These are phyloP conservation scores for Dryas integrifolia DNA, from an alignment of 331 rosid species.

Conservation along the genomic window DNA sequence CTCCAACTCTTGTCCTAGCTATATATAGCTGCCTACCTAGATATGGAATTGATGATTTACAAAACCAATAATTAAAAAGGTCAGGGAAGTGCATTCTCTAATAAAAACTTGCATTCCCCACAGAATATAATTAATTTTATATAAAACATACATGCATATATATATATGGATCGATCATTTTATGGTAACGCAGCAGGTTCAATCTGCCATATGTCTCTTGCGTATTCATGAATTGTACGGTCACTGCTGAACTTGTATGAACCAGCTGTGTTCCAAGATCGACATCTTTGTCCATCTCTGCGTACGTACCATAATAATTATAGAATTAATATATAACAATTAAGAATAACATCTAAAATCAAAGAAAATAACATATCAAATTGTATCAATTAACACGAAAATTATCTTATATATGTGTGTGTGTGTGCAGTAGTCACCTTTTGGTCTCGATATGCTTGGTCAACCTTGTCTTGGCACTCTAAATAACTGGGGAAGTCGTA, in stretches of 20 bases:
- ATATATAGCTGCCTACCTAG: too few relatives aligned
- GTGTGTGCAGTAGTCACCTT: conserved; percentile 35
- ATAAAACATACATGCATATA: too few relatives aligned
- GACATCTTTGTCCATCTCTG: conserved; percentile 98
- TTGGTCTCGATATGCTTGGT: conserved; percentile 77
- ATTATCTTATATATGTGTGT: too few relatives aligned
- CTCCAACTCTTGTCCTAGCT: too few relatives aligned
- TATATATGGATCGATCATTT: neutral
- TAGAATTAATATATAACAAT: too few relatives aligned
- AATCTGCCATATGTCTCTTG: conserved; percentile 83
- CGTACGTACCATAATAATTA: neutral
- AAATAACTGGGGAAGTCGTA: conserved; percentile 95
- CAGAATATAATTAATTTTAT: too few relatives aligned
- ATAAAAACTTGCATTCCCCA: too few relatives aligned
- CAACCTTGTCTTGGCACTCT: conserved; percentile 92
- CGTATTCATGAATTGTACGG: conserved; percentile 92
- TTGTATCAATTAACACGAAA: too few relatives aligned
- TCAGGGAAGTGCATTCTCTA: too few relatives aligned
- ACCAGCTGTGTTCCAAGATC: conserved; percentile 92
- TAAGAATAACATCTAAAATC: neutral
- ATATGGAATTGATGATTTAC: too few relatives aligned
- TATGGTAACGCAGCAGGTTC: conserved; percentile 60
- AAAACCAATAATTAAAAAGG: too few relatives aligned
- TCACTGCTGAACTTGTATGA: conserved; percentile 97
- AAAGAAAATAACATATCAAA: neutral